Percentiles rank a stretch among this genome's conserved stretches.
These are phyloP conservation scores for Leccinum subgranulosum DNA, from an alignment of 768 basidiomycete genomes.

Conservation along the genomic window DNA sequence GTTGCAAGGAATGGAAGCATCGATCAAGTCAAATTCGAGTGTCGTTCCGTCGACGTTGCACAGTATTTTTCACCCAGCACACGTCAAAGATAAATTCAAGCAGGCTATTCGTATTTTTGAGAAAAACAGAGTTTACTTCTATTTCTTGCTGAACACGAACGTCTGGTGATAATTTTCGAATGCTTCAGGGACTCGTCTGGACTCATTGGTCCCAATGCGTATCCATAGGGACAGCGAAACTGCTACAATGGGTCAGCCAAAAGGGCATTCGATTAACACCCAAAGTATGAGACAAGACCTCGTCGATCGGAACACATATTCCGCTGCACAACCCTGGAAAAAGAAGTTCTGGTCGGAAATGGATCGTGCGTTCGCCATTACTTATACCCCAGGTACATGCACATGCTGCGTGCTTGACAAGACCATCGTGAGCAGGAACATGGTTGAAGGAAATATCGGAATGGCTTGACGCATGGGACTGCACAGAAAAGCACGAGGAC, in stretches of 20 bases:
- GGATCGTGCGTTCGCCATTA: neutral
- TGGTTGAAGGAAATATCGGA: too few species aligned
- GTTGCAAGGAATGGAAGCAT: neutral
- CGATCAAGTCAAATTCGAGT: neutral
- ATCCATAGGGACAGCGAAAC: neutral
- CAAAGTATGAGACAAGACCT: neutral
- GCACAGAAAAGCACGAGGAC: neutral
- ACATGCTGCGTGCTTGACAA: neutral
- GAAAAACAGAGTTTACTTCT: neutral
- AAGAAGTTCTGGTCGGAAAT: neutral
- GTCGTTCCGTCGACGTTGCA: neutral
- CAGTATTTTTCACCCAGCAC: neutral
- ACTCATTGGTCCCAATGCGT: neutral
- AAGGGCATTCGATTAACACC: neutral
- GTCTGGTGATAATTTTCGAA: neutral
- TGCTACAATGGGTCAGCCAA: neutral
- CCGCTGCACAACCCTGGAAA: neutral
- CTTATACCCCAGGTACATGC: fast-evolving
- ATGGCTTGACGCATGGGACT: neutral
- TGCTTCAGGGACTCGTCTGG: neutral
- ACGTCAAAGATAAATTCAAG: neutral
- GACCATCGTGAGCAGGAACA: constrained; percentile 13
- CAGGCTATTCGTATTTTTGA: neutral
- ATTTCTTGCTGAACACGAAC: neutral
- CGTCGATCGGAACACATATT: neutral